Evolutionary conservation across 2,329 filamentous ascomycete species (phyloP).

Genomic region (Claviceps sp.): DNA sequence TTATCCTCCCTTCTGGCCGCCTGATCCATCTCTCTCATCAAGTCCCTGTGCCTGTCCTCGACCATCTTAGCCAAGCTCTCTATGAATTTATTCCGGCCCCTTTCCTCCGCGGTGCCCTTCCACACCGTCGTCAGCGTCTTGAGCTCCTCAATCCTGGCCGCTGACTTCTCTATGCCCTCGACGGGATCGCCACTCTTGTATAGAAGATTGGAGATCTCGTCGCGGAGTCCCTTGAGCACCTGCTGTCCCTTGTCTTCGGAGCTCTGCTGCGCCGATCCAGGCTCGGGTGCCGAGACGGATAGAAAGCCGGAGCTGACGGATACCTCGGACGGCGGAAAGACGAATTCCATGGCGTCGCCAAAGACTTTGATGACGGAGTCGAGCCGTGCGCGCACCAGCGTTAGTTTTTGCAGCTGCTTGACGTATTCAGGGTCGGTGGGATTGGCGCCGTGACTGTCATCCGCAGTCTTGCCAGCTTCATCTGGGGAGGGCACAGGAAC

Average conservation of each 20-base stretch:
- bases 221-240: constrained; percentile 54
- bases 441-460: constrained; percentile 7
- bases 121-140: constrained; percentile 68
- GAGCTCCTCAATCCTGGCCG: constrained; percentile 60
- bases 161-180: constrained; percentile 60
- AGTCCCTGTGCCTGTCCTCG: constrained; percentile 53
- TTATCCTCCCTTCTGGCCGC: constrained; percentile 21
- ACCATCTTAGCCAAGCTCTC: constrained; percentile 70
- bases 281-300: constrained; percentile 76
- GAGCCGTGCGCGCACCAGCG: constrained; percentile 68
- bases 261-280: constrained; percentile 47
- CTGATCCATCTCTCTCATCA: constrained; percentile 39
- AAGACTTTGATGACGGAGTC: constrained; percentile 86
- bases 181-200: constrained; percentile 42
- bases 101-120: constrained; percentile 94
- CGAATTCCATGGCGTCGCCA: constrained; percentile 91
- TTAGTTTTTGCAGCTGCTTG: constrained; percentile 67
- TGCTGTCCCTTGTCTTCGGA: constrained; percentile 81
- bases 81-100: constrained; percentile 67
- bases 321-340: constrained; percentile 75
- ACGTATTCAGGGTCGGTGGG: constrained; percentile 52
- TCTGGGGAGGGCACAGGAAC: constrained; percentile 4
- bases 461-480: constrained; percentile 5
- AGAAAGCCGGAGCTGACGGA: constrained; percentile 77
- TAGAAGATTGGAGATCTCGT: constrained; percentile 59